Conservation (phyloP, 495 filamentous ascomycete genomes). For the Podospora tetraspora region DNA sequence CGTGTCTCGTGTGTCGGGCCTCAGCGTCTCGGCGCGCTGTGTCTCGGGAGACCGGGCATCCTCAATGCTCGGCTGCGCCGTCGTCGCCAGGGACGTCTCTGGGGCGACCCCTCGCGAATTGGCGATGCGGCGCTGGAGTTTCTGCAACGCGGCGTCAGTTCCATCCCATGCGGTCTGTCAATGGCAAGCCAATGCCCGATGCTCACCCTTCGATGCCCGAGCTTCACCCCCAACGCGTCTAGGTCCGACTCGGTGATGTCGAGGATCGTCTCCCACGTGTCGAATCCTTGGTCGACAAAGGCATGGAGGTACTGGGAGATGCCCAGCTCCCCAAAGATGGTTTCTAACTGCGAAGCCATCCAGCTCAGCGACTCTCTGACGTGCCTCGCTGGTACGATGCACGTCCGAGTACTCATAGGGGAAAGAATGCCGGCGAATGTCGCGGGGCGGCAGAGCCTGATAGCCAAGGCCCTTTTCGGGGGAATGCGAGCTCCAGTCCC, state of each 20-base stretch:
- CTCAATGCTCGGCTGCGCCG: slow-evolving; percentile 35
- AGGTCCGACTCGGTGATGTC: slow-evolving; percentile 78
- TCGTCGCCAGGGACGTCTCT: slow-evolving; percentile 39
- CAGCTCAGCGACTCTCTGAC: slow-evolving; percentile 11
- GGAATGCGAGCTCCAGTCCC: background rate
- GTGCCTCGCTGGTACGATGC: slow-evolving; percentile 10
- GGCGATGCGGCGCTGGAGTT: slow-evolving; percentile 48
- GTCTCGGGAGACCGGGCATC: slow-evolving; percentile 30
- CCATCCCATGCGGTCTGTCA: background rate
- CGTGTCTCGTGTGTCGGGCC: slow-evolving; percentile 32
- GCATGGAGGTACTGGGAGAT: slow-evolving; percentile 64
- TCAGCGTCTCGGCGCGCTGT: slow-evolving; percentile 28
- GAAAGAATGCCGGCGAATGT: background rate
- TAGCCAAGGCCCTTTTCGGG: background rate
- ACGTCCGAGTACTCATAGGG: slow-evolving; percentile 5
- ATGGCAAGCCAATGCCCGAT: background rate
- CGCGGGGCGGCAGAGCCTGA: background rate
- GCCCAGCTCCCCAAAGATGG: slow-evolving; percentile 63
- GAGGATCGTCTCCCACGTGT: slow-evolving; percentile 72
- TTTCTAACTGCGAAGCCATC: slow-evolving; percentile 45
- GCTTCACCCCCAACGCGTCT: slow-evolving; percentile 65
- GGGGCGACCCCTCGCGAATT: slow-evolving; percentile 55
- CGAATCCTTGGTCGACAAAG: slow-evolving; percentile 71
- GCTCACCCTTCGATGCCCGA: slow-evolving; percentile 71
- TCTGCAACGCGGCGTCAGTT: slow-evolving; percentile 30